Evolutionary conservation across 352 stramenopile genomes (phyloP).

Genomic region (Thalassiosira exigua): DNA sequence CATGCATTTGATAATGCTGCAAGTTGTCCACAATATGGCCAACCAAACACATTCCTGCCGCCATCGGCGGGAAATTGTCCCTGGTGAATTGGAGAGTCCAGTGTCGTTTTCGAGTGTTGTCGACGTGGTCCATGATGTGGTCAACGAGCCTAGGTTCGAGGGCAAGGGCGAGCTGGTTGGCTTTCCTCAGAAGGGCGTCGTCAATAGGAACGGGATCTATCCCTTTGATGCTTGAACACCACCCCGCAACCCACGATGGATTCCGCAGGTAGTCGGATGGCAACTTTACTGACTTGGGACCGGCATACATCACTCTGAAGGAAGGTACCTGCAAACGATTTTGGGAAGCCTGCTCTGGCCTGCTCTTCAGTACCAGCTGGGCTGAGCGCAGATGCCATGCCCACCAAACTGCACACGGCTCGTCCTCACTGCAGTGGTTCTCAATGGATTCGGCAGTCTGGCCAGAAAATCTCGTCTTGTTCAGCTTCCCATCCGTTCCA

Average conservation of each 20-base stretch:
- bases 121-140: constrained; percentile 11
- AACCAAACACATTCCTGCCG: constrained; percentile 19
- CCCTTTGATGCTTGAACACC: neutral
- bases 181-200: neutral
- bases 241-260: constrained; percentile 11
- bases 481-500: neutral
- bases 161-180: neutral
- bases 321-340: neutral
- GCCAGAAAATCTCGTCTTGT: neutral
- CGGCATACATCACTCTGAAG: neutral
- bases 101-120: neutral
- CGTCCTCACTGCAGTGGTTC: constrained; percentile 1
- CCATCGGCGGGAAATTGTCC: constrained; percentile 22
- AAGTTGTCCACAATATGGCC: constrained; percentile 26
- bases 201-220: neutral
- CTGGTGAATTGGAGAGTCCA: constrained; percentile 8
- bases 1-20: neutral
- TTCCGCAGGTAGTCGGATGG: too few species aligned
- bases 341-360: neutral
- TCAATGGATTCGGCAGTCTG: constrained; percentile 9
- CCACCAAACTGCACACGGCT: constrained; percentile 18
- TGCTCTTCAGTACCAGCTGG: constrained; percentile 1
- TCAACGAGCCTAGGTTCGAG: neutral
- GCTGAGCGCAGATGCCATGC: constrained; percentile 15
- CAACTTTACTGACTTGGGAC: neutral